Percentiles rank a stretch among this genome's conserved stretches.
These are phyloP conservation scores for Leishmania aethiopica DNA, from an alignment of 208 protist genomes.

Conservation along the genomic window DNA sequence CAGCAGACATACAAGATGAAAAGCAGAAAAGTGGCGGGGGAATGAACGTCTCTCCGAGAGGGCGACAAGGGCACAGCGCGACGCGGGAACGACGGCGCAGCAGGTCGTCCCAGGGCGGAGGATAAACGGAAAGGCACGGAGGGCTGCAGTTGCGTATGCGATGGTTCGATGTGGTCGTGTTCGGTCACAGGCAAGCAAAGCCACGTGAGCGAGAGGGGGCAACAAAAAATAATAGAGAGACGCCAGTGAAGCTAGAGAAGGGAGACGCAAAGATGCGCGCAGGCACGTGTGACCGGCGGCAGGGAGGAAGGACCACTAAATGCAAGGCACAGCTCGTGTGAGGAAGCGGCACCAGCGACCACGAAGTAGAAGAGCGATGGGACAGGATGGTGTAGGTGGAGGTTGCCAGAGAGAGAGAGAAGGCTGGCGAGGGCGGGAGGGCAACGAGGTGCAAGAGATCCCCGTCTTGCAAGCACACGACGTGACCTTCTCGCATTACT, in stretches of 20 bases:
- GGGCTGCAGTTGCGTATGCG: no score
- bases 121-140: not conserved
- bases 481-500: not conserved
- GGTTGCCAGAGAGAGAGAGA: not conserved
- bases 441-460: not conserved
- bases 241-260: not conserved
- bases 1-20: not conserved
- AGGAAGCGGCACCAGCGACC: not conserved
- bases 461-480: not conserved
- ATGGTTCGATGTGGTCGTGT: no score
- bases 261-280: not conserved
- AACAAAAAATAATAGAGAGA: not conserved
- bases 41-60: not conserved
- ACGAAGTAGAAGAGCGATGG: not conserved
- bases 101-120: not conserved
- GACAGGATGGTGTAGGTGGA: not conserved
- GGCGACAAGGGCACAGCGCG: not conserved
- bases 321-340: not conserved
- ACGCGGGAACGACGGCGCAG: not conserved
- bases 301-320: not conserved
- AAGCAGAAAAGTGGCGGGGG: not conserved
- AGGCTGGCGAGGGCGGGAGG: not conserved
- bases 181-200: no score
- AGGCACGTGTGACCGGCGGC: not conserved
- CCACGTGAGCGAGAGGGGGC: not conserved